A percentile compares a stretch with the other conserved stretches of the same genome.
These are phyloP conservation scores for Staphylotrichum tortipilum DNA, from an alignment of 495 filamentous ascomycete genomes.

Conservation along the genomic window DNA sequence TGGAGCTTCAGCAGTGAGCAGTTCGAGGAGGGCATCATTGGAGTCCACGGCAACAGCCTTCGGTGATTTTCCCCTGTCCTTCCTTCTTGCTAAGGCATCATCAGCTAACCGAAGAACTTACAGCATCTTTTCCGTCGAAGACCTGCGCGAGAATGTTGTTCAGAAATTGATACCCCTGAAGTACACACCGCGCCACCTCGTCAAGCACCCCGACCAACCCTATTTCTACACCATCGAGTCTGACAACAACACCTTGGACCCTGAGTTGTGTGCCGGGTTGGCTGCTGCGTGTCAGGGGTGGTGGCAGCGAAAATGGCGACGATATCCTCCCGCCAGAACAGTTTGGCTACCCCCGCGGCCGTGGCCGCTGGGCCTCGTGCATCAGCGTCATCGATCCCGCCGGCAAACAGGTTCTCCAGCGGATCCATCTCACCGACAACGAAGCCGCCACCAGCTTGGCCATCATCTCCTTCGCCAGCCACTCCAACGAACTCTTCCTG, in stretches of 20 bases:
- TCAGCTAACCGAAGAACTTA: background rate
- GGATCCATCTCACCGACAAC: slow-evolving; percentile 75
- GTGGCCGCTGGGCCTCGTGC: slow-evolving; percentile 87
- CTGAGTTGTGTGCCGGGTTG: slow-evolving; percentile 56
- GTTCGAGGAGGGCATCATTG: slow-evolving; percentile 91
- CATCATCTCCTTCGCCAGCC: slow-evolving; percentile 71
- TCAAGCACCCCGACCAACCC: slow-evolving; percentile 77
- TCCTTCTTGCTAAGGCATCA: slow-evolving; percentile 1
- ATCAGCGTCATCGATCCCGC: slow-evolving; percentile 83
- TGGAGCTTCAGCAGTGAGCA: slow-evolving; percentile 94
- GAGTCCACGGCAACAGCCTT: slow-evolving; percentile 81
- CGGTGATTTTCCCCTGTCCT: slow-evolving; percentile 49
- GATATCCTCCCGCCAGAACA: slow-evolving; percentile 73
- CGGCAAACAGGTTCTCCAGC: slow-evolving; percentile 55
- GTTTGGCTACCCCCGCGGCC: slow-evolving; percentile 77
- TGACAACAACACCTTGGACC: slow-evolving; percentile 77
- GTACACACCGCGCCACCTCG: slow-evolving; percentile 80
- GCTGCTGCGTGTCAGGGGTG: slow-evolving; percentile 51
- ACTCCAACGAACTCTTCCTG: slow-evolving; percentile 81
- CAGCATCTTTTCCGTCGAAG: background rate
- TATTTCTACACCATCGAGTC: slow-evolving; percentile 89
- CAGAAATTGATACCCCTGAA: slow-evolving; percentile 80
- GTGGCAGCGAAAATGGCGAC: too few species aligned
- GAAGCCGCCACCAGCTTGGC: slow-evolving; percentile 84
- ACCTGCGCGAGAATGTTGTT: slow-evolving; percentile 56